Evolutionary conservation across 2,329 filamentous ascomycete genomes (phyloP).

Genomic region (Fusarium kyushuense): DNA sequence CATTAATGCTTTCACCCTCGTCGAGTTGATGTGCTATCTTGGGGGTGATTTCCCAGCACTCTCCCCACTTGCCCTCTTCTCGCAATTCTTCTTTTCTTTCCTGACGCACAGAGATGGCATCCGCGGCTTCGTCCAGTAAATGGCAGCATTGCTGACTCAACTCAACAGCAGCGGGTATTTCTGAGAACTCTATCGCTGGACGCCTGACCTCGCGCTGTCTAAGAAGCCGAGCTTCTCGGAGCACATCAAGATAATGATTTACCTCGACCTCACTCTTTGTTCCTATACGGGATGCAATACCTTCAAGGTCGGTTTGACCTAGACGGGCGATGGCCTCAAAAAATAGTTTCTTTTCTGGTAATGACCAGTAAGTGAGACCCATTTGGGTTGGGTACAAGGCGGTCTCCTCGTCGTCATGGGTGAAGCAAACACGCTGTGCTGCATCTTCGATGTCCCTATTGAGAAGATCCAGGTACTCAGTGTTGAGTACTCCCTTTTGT

Average conservation of each 20-base stretch:
- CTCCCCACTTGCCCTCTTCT: slow-evolving; percentile 71
- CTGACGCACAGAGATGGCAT: slow-evolving; percentile 73
- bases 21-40: slow-evolving; percentile 51
- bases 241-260: slow-evolving; percentile 72
- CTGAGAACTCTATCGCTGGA: slow-evolving; percentile 58
- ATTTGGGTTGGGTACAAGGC: slow-evolving; percentile 65
- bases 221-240: slow-evolving; percentile 64
- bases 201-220: slow-evolving; percentile 53
- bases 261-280: slow-evolving; percentile 83
- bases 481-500: slow-evolving; percentile 57
- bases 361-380: slow-evolving; percentile 77
- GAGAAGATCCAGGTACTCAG: slow-evolving; percentile 62
- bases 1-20: slow-evolving; percentile 36
- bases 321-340: slow-evolving; percentile 74
- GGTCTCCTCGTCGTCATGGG: slow-evolving; percentile 44
- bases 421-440: slow-evolving; percentile 53
- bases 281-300: slow-evolving; percentile 71
- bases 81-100: slow-evolving; percentile 70
- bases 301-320: slow-evolving; percentile 71
- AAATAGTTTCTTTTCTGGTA: slow-evolving; percentile 76
- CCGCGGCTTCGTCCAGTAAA: slow-evolving; percentile 75
- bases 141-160: slow-evolving; percentile 73
- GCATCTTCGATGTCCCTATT: slow-evolving; percentile 71
- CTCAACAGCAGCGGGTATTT: slow-evolving; percentile 80
- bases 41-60: slow-evolving; percentile 73